A percentile compares a stretch with the other conserved stretches of the same genome.
phyloP scores from a whole-genome alignment of 2,329 filamentous ascomycete species.

The Nannizzia gypsea region DNA sequence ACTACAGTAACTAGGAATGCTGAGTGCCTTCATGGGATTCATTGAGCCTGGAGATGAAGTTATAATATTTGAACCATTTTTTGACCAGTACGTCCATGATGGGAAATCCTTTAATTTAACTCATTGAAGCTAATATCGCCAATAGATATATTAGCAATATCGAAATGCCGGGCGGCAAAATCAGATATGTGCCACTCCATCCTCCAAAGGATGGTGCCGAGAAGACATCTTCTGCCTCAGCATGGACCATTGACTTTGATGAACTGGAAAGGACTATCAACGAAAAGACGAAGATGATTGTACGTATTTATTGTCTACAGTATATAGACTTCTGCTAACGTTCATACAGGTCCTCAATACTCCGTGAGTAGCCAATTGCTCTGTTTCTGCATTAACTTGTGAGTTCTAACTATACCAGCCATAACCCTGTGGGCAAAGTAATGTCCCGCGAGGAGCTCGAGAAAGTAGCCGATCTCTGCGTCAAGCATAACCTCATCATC shows the following conservation, averaged over 20 bases:
- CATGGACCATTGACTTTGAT: slow-evolving; percentile 79
- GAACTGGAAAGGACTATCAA: slow-evolving; percentile 74
- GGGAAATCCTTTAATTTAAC: slow-evolving; percentile 27
- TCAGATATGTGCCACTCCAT: slow-evolving; percentile 90
- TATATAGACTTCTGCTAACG: slow-evolving; percentile 1
- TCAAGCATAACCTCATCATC: slow-evolving; percentile 89
- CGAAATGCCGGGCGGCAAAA: slow-evolving; percentile 90
- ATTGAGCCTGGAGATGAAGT: slow-evolving; percentile 91
- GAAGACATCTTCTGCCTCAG: slow-evolving; percentile 69
- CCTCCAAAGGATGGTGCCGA: slow-evolving; percentile 69
- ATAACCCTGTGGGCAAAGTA: slow-evolving; percentile 96
- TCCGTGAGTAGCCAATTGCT: slow-evolving; percentile 28
- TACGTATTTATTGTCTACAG: slow-evolving; percentile 36
- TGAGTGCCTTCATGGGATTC: slow-evolving; percentile 96
- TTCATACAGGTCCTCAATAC: slow-evolving; percentile 36
- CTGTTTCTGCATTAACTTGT: not conserved
- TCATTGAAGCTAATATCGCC: slow-evolving; percentile 1
- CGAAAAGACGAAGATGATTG: slow-evolving; percentile 87
- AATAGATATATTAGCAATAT: slow-evolving; percentile 89
- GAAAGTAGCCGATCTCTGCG: slow-evolving; percentile 73
- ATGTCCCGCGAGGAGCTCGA: slow-evolving; percentile 74
- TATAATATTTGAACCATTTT: slow-evolving; percentile 96
- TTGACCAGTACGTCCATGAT: slow-evolving; percentile 65
- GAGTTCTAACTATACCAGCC: slow-evolving; percentile 26
- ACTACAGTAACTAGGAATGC: slow-evolving; percentile 53